Percentiles rank a stretch among this genome's conserved stretches.
Conservation (phyloP, 2,329 filamentous ascomycete species). For the Exophiala dermatitidis region DNA sequence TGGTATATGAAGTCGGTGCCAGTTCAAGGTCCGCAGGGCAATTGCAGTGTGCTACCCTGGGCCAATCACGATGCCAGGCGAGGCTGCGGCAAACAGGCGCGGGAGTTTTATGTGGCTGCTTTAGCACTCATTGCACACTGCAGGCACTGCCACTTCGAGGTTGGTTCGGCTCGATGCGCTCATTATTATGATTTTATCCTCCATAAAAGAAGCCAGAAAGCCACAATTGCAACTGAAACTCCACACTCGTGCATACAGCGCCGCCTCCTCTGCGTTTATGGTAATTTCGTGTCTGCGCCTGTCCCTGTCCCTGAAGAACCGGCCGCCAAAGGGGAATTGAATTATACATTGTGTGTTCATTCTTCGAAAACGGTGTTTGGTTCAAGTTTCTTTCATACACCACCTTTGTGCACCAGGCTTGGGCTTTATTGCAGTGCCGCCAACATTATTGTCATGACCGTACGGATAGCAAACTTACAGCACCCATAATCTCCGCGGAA, state of each 20-base stretch:
- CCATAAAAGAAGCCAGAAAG: neutral
- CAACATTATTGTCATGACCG: neutral
- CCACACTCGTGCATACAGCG: slow-evolving; percentile 4
- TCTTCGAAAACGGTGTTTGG: neutral
- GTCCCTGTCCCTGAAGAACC: slow-evolving; percentile 5
- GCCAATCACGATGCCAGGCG: slow-evolving; percentile 1
- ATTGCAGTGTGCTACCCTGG: neutral
- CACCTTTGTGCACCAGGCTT: neutral
- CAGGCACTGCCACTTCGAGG: neutral
- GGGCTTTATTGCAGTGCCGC: neutral
- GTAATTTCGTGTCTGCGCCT: slow-evolving; percentile 10
- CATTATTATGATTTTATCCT: neutral
- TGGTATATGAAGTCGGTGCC: neutral
- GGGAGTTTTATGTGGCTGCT: too few relatives aligned
- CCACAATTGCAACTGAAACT: neutral
- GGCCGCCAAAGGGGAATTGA: neutral
- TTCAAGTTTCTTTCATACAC: neutral
- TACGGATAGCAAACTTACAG: neutral
- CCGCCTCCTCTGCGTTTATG: neutral
- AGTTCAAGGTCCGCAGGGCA: neutral
- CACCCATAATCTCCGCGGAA: neutral
- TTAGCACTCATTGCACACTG: neutral
- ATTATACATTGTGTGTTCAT: too few relatives aligned
- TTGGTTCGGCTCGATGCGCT: neutral
- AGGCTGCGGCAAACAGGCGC: neutral